These are phyloP conservation scores for Neoboletus magnificus DNA, from an alignment of 768 basidiomycete species.

Conservation along the genomic window DNA sequence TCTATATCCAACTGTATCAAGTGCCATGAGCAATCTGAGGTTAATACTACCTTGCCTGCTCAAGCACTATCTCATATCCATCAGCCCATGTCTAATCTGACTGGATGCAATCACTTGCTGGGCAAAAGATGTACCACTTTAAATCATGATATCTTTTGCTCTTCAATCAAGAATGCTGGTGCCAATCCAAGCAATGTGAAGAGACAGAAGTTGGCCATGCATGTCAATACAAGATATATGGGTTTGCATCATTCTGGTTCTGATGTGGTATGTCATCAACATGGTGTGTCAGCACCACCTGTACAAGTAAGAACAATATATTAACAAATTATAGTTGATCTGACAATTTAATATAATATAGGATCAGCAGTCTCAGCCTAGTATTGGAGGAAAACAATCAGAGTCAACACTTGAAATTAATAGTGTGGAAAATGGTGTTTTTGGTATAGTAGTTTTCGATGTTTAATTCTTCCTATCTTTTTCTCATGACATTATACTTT, in stretches of 20 bases:
- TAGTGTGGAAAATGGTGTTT: background rate
- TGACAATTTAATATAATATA: background rate
- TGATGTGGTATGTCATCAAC: background rate
- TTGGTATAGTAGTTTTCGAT: background rate
- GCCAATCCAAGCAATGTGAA: background rate
- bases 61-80: background rate
- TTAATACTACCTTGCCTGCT: background rate
- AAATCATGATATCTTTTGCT: background rate
- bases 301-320: constrained; percentile 9
- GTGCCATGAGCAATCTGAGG: background rate
- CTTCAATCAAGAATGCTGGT: background rate
- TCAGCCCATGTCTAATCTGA: background rate
- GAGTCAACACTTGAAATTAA: rapidly evolving
- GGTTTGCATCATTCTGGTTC: background rate
- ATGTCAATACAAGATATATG: constrained; percentile 21
- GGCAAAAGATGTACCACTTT: constrained; percentile 1
- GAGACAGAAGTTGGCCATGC: constrained; percentile 9
- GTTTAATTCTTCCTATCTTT: background rate
- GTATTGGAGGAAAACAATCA: background rate
- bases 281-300: background rate
- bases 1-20: background rate
- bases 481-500: background rate
- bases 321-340: rapidly evolving
- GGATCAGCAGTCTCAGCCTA: background rate
- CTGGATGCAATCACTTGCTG: background rate